Evolutionary conservation across 1,284 basidiomycete genomes (phyloP).

Genomic region (Mycena sp.): DNA sequence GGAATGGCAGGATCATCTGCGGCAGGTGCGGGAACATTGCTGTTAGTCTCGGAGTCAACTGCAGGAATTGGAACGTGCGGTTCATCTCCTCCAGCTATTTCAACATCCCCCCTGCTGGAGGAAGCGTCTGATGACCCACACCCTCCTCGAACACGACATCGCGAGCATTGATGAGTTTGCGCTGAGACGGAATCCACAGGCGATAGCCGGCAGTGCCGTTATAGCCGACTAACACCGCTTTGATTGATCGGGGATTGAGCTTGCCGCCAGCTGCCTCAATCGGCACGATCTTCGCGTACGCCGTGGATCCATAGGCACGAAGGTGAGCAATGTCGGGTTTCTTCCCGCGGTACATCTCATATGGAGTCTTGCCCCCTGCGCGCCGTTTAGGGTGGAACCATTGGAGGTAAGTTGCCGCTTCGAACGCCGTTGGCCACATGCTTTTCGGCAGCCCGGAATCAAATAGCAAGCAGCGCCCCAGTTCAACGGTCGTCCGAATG

Average conservation of each 20-base stretch:
- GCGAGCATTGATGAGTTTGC: constrained; percentile 17
- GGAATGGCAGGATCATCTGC: neutral
- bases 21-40: neutral
- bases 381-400: constrained; percentile 35
- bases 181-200: constrained; percentile 24
- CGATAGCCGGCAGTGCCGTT: constrained; percentile 31
- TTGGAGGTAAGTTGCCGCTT: constrained; percentile 30
- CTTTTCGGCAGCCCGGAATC: constrained; percentile 29
- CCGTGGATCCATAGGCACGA: constrained; percentile 32
- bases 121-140: constrained; percentile 13
- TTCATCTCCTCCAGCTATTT: constrained; percentile 8
- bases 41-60: neutral
- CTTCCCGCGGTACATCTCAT: constrained; percentile 28
- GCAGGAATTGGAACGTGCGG: neutral
- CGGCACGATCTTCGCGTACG: constrained; percentile 37
- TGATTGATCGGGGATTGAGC: constrained; percentile 32
- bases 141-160: constrained; percentile 42
- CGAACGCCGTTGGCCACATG: constrained; percentile 29
- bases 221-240: constrained; percentile 37
- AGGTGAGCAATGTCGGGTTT: constrained; percentile 40
- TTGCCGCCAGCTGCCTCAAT: constrained; percentile 34
- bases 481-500: constrained; percentile 29
- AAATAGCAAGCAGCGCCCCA: constrained; percentile 25
- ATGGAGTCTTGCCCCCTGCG: constrained; percentile 29
- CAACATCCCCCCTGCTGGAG: constrained; percentile 24